Evolutionary conservation across 306 rosid genomes (phyloP), one percentile per base, ranked within the genome.

Genomic region (Oemleria cerasiformis): DNA sequence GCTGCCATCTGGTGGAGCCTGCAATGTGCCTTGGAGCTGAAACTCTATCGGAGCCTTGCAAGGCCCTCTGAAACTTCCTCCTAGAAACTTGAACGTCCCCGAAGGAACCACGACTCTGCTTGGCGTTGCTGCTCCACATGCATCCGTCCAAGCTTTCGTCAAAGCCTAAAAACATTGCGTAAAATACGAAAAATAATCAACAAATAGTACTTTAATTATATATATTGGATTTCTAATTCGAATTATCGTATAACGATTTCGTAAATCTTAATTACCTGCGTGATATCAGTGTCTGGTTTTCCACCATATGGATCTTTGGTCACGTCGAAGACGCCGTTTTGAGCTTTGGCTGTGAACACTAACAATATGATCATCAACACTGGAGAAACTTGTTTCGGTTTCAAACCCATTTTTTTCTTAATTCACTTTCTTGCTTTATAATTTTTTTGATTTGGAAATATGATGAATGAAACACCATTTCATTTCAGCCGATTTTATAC

Each of bases 41-140:
- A 85, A 0, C 42, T 71, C 83, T 21, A 78, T 62, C 0, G 81
- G 79, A 48, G 77, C 82, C 61, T 79, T 76, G 80, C 88, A 82
- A 16, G 86, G 88, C 0, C 86, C 88, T 25, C 12, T 7, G 9
- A 82, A 30, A 1, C 0, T 44, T 13, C 72, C 61, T 8, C 23
- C 48, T 15, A 34, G 34, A 40, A 82, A 7, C 0, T 19, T 53
- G 67, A 14, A 82, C 16, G 38, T 69, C 19, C 81, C 81, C 16
- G 23, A 34, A 7, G 78, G 79, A 40, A 78, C 7, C 20, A 72
- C 13, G 25, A 85, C 13, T 48, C 9, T 69, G 7, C 83, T 63
- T 5, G 73, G 21, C 8, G 36, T 36, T 2, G 17, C 3, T 1
- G 80, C 39, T 20, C 75, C 75, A 17, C 87, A 82, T n/a, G 87